Evolutionary conservation across 2,329 filamentous ascomycete species (phyloP).

Genomic region (Pseudocercospora pini-densiflorae): DNA sequence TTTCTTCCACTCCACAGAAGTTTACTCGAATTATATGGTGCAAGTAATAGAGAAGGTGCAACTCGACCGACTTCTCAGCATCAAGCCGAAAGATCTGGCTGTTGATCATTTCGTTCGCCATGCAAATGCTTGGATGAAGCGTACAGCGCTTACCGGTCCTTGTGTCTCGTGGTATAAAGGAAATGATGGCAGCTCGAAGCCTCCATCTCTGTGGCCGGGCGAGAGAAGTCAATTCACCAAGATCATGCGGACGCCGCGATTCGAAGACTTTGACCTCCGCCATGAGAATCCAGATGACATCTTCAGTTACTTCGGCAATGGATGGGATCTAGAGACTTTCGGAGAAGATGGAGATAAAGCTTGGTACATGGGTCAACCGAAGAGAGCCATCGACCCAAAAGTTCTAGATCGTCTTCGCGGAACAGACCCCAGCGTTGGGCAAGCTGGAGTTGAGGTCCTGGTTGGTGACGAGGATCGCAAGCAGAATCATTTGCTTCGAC

Average conservation of each 20-base stretch:
- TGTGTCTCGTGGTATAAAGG: conserved; percentile 32
- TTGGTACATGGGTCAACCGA: conserved; percentile 2
- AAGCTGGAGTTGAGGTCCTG: conserved; percentile 1
- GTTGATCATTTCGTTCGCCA: conserved; percentile 31
- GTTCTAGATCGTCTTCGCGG: not conserved
- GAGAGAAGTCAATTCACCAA: conserved; percentile 28
- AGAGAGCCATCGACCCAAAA: not conserved
- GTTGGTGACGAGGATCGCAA: conserved; percentile 4
- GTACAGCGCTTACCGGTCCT: conserved; percentile 27
- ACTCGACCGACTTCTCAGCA: conserved; percentile 26
- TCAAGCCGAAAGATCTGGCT: conserved; percentile 25
- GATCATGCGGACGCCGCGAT: conserved; percentile 23
- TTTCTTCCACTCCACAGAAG: conserved; percentile 28
- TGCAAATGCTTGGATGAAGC: conserved; percentile 28
- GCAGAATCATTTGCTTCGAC: conserved; percentile 5
- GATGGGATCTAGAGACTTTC: conserved; percentile 9
- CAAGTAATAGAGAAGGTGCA: conserved; percentile 31
- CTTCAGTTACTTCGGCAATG: conserved; percentile 26
- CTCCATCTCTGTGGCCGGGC: conserved; percentile 29
- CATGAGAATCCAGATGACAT: conserved; percentile 24
- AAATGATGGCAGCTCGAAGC: conserved; percentile 22
- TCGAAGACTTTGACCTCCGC: conserved; percentile 28
- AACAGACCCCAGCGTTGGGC: not conserved
- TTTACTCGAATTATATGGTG: conserved; percentile 27
- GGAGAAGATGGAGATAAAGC: not conserved